Base-by-base conservation (phyloP, 2,329 filamentous ascomycete genomes). In the Podosphaera aphanis region DNA sequence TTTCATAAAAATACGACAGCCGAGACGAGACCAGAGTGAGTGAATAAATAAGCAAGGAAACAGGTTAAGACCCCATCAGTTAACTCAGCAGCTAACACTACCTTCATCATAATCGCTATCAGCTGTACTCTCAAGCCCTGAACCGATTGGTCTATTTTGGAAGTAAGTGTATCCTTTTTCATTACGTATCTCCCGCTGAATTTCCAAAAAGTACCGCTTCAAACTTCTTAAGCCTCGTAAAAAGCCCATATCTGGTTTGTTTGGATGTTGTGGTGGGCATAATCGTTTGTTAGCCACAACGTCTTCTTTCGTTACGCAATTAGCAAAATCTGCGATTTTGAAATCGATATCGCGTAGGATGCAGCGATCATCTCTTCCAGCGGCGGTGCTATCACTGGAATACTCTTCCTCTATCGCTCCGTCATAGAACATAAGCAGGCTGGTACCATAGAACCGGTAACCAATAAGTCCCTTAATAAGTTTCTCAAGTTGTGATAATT, bases 301-400 rank as follows among this genome's bases (percentile, higher is more conserved):
- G 56, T 93, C 85, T 52, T 90, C 80, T 3, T 83, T 82, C 1
- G 86, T 95, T 31, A 95, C 78, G 57, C 88, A 94, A 60, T 98
- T 98, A 51, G 90, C 90, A 64, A 98, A 98, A 62, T 98, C 90
- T 47, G 93, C 88, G 60, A 98, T 92, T 63, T 94, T 94, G 64
- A 98, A 77, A 60, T 93, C 83, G 57, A 93, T 86, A 52, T 77
- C 70, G 41, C 67, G 65, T 49, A 49, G 46, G 10, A 46, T 50
- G 11, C 43, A 51, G 43, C 54, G 47, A 48, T 55, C 45, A 41
- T 70, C 66, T 40, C 59, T 63, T 46, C 61, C 60, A 11, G 55
- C 57, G 16, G 65, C 63, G 8, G 47, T 52, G 40, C 55, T 57
- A 23, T 59, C 61, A 15, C 56, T 57, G 66, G 72, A 57, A 59